A percentile compares a stretch with the other conserved stretches of the same genome.
These are phyloP conservation scores for Petunia secreta DNA, from an alignment of 257 asterid species.

Conservation along the genomic window DNA sequence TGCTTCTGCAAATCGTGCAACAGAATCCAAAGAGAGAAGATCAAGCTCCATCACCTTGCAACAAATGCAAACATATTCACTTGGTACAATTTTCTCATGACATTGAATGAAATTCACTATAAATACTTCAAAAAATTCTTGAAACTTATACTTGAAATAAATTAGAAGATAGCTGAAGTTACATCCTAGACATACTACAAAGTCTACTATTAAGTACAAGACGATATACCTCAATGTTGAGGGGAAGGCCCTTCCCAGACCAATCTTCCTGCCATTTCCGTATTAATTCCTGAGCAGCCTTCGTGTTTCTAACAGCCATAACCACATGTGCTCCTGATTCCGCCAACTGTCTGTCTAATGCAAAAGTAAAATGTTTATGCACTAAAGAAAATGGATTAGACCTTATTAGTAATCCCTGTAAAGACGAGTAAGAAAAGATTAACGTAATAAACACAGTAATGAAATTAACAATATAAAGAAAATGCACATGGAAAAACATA, in stretches of 20 bases:
- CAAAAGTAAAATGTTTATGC: constrained; percentile 28
- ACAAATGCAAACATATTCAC: background rate
- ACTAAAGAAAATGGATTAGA: constrained; percentile 18
- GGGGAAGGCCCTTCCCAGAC: constrained; percentile 87
- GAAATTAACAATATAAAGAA: background rate
- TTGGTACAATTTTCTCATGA: background rate
- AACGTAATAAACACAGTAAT: background rate
- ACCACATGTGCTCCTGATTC: constrained; percentile 94
- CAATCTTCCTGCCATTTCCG: constrained; percentile 81
- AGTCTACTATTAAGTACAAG: background rate
- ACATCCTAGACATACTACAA: background rate
- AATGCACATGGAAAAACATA: background rate
- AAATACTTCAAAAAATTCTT: background rate
- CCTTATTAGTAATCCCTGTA: background rate
- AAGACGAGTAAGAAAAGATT: constrained; percentile 1
- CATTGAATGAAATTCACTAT: background rate
- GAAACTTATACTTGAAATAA: background rate
- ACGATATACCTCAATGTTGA: constrained; percentile 73
- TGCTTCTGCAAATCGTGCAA: constrained; percentile 78
- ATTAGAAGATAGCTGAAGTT: background rate
- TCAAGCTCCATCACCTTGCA: constrained; percentile 91
- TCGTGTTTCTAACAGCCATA: constrained; percentile 92
- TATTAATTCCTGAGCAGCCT: constrained; percentile 74
- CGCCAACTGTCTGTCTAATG: constrained; percentile 71
- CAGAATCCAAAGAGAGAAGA: constrained; percentile 89